Evolutionary conservation across 257 asterid genomes (phyloP).

Genomic region (Nicotiana obtusifolia): DNA sequence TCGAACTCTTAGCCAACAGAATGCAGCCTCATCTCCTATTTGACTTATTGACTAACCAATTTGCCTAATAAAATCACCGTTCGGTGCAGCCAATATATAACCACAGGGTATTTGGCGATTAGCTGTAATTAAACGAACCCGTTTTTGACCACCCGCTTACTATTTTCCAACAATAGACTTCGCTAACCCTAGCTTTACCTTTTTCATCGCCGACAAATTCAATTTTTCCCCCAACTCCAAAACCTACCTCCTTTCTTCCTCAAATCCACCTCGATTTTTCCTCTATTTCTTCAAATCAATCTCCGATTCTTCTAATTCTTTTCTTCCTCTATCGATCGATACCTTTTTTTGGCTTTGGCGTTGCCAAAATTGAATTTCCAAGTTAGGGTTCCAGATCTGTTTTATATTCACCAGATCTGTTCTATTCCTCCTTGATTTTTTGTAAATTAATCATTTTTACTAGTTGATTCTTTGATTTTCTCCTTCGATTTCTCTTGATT

Average conservation of each 20-base stretch:
- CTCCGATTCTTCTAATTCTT: slow-evolving; percentile 7
- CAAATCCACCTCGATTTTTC: slow-evolving; percentile 7
- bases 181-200: slow-evolving; percentile 7
- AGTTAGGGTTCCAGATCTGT: slow-evolving; percentile 21
- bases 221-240: not conserved
- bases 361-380: not conserved
- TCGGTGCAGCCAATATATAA: too few species aligned
- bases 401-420: slow-evolving; percentile 10
- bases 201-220: slow-evolving; percentile 4
- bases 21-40: not conserved
- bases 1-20: not conserved
- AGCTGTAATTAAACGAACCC: not conserved
- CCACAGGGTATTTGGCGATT: not conserved
- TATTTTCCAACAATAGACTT: not conserved
- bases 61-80: not conserved
- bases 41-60: not conserved
- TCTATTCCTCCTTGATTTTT: not conserved
- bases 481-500: not conserved
- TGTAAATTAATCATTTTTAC: not conserved
- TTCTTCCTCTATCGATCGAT: slow-evolving; percentile 14
- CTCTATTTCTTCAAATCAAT: slow-evolving; percentile 11
- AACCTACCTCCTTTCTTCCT: not conserved
- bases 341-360: not conserved
- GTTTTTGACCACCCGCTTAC: not conserved
- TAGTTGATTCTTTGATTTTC: not conserved